Conservation (phyloP, 345 rosid genomes). For the Camelina laxa region DNA sequence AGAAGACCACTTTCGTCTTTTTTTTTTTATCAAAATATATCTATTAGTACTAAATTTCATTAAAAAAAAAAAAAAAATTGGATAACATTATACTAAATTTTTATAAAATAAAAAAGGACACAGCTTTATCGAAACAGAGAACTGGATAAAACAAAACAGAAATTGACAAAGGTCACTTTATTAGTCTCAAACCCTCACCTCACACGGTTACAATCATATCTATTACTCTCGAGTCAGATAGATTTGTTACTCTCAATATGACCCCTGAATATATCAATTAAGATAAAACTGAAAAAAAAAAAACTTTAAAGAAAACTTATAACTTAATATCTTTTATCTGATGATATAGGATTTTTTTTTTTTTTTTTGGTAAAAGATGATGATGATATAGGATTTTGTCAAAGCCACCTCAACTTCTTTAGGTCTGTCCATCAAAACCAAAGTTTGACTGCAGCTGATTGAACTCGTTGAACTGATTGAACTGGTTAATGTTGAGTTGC, state of each 20-base stretch:
- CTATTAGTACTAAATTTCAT: no score
- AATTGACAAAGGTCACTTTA: not conserved
- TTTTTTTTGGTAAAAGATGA: no score
- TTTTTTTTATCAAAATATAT: not conserved
- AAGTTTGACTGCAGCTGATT: not conserved
- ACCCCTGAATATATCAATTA: not conserved
- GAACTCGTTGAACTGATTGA: not conserved
- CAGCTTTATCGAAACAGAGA: not conserved
- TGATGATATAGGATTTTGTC: not conserved
- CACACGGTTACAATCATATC: not conserved
- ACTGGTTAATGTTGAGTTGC: not conserved
- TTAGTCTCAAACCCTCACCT: not conserved
- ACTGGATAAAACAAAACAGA: not conserved
- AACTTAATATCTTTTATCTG: not conserved
- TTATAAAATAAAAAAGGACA: not conserved
- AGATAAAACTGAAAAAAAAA: constrained; percentile 3
- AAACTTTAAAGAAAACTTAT: not conserved
- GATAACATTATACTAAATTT: no score
- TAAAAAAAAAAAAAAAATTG: not conserved
- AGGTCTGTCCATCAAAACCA: not conserved
- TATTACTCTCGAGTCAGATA: constrained; percentile 11
- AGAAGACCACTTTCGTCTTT: constrained; percentile 20
- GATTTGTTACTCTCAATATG: constrained; percentile 3
- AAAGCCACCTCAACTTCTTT: constrained; percentile 9
- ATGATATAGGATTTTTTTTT: no score